Evolutionary conservation across 805 yeast genomes (phyloP).

Genomic region (Starmerella lactis-condensi): DNA sequence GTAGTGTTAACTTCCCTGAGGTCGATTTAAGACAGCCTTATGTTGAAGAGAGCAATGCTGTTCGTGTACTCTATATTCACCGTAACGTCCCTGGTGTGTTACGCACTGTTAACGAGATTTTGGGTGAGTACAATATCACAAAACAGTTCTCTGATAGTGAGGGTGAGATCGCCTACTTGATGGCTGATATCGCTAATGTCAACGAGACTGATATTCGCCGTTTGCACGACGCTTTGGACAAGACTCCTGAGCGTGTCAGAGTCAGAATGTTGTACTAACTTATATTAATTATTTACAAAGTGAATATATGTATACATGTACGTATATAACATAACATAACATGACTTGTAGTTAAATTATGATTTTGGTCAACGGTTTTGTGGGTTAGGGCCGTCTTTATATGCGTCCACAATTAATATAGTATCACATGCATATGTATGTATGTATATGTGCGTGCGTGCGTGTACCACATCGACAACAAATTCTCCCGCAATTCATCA

Average conservation of each 20-base stretch:
- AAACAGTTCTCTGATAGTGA: conserved; percentile 95
- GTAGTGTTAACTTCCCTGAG: conserved; percentile 98
- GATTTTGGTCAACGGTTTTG: no score
- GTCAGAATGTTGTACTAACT: conserved; percentile 70
- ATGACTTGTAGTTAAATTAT: background rate
- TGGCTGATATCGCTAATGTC: conserved; percentile 91
- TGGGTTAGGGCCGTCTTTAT: no score
- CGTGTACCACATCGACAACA: no score
- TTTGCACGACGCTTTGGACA: conserved; percentile 67
- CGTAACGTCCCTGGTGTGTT: conserved; percentile 98
- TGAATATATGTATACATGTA: background rate
- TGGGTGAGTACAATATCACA: conserved; percentile 87
- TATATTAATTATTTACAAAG: background rate
- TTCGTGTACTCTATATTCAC: conserved; percentile 88
- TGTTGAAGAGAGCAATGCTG: conserved; percentile 64
- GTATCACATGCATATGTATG: no score
- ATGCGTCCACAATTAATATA: no score
- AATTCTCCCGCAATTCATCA: no score
- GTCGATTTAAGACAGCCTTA: conserved; percentile 76
- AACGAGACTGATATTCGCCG: conserved; percentile 63
- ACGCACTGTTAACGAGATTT: conserved; percentile 88
- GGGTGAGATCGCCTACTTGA: conserved; percentile 88
- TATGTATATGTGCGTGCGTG: no score
- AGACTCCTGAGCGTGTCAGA: conserved; percentile 76
- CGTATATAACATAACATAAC: background rate